Evolutionary conservation across 2,329 filamentous ascomycete species (phyloP).

Genomic region (Penicillium sp.): DNA sequence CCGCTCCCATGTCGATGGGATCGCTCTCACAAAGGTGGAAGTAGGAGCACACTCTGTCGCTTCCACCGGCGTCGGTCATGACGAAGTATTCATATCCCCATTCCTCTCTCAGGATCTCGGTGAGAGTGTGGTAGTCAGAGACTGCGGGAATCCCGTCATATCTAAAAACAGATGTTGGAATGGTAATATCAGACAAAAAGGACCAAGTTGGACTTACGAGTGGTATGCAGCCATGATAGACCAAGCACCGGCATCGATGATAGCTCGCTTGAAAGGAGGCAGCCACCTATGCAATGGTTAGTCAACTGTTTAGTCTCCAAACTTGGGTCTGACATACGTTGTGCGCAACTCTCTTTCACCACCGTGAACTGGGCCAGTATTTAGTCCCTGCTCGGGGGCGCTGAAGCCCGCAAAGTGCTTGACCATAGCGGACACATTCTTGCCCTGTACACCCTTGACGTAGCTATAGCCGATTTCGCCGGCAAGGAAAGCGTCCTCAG

Average conservation of each 20-base stretch:
- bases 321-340: slow-evolving; percentile 49
- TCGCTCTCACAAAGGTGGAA: slow-evolving; percentile 63
- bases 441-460: slow-evolving; percentile 60
- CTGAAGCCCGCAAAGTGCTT: slow-evolving; percentile 74
- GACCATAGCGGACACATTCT: slow-evolving; percentile 67
- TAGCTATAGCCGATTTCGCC: slow-evolving; percentile 66
- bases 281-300: slow-evolving; percentile 37
- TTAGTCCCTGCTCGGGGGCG: slow-evolving; percentile 68
- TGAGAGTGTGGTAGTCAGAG: slow-evolving; percentile 63
- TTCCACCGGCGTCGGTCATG: slow-evolving; percentile 67
- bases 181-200: neutral
- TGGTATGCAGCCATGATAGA: slow-evolving; percentile 74
- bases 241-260: slow-evolving; percentile 66
- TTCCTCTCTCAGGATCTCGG: slow-evolving; percentile 66
- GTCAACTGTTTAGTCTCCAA: neutral
- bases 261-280: slow-evolving; percentile 65
- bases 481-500: slow-evolving; percentile 66
- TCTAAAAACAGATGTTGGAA: slow-evolving; percentile 14
- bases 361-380: slow-evolving; percentile 60
- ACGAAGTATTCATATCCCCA: slow-evolving; percentile 71
- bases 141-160: slow-evolving; percentile 71
- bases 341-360: slow-evolving; percentile 56
- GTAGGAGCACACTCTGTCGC: slow-evolving; percentile 62
- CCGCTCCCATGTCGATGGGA: slow-evolving; percentile 63
- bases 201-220: slow-evolving; percentile 38